A percentile compares a stretch with the other conserved stretches of the same genome.
These are phyloP conservation scores for Suillus decipiens DNA, from an alignment of 768 basidiomycete genomes.

Conservation along the genomic window DNA sequence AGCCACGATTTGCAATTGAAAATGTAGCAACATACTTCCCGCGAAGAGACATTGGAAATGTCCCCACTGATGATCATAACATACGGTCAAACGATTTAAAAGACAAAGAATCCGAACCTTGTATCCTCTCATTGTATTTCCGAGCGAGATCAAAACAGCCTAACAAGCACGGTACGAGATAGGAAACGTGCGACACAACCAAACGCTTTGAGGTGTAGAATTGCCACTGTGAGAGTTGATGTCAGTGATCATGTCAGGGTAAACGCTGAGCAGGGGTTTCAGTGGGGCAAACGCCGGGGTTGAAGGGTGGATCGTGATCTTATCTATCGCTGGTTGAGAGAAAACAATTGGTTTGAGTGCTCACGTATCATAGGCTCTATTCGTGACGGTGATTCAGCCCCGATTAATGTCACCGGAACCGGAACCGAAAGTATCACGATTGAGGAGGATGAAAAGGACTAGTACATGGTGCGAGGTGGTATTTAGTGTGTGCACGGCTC, in stretches of 20 bases:
- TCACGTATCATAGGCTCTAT: not conserved
- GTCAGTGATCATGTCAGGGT: constrained; percentile 4
- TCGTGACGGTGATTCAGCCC: not conserved
- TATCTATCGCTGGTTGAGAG: not conserved
- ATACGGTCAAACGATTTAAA: not conserved
- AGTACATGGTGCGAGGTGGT: not conserved
- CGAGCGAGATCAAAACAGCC: constrained; percentile 9
- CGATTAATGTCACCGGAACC: constrained; percentile 1
- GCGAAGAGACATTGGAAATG: not conserved
- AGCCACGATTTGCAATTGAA: not conserved
- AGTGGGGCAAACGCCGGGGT: not conserved
- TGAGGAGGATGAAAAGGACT: not conserved
- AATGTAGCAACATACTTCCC: not conserved
- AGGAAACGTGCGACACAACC: not conserved
- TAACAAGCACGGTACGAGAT: not conserved
- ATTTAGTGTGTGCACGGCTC: not conserved
- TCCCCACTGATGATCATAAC: not conserved
- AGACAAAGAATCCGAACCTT: not conserved
- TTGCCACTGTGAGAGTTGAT: constrained; percentile 8
- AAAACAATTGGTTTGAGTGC: not conserved
- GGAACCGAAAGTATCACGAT: not conserved
- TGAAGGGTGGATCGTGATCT: not conserved
- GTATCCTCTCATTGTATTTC: not conserved
- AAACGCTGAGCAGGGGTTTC: not conserved
- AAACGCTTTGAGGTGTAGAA: not conserved